A percentile compares a stretch with the other conserved stretches of the same genome.
Conservation (phyloP, 495 filamentous ascomycete genomes). For the Sphaerosporella brunnea region DNA sequence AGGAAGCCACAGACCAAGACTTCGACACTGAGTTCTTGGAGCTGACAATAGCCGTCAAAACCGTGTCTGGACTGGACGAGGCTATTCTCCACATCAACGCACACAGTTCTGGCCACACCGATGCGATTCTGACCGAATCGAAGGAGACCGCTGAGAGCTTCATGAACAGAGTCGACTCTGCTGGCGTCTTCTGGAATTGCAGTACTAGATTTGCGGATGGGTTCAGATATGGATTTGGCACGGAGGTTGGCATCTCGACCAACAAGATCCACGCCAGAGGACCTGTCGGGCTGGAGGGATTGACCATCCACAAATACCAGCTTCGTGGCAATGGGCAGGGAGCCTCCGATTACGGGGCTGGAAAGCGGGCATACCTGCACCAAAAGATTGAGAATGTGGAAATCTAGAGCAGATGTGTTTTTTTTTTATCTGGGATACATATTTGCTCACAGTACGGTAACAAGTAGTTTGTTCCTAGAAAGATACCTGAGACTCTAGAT, state of each 20-base stretch:
- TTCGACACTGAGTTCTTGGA: conserved; percentile 81
- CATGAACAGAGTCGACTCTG: conserved; percentile 68
- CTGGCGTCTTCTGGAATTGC: conserved; percentile 93
- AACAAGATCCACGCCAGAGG: conserved; percentile 95
- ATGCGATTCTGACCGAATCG: conserved; percentile 64
- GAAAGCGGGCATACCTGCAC: conserved; percentile 23
- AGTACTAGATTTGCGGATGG: conserved; percentile 89
- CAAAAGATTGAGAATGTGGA: conserved; percentile 15
- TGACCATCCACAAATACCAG: conserved; percentile 95
- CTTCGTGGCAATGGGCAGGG: conserved; percentile 62
- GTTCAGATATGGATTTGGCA: conserved; percentile 92
- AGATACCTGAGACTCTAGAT: too few species aligned
- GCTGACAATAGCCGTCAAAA: conserved; percentile 69
- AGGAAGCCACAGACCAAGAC: conserved; percentile 48
- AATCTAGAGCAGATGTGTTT: conserved; percentile 2
- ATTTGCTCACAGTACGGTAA: too few species aligned
- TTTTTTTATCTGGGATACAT: neutral
- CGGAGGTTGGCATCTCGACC: conserved; percentile 93
- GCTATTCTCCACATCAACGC: conserved; percentile 79
- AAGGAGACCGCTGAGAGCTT: conserved; percentile 51
- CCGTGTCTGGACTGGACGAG: conserved; percentile 44
- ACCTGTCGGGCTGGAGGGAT: conserved; percentile 79
- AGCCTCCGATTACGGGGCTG: conserved; percentile 23
- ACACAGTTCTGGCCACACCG: conserved; percentile 88
- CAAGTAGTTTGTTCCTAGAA: too few species aligned